A percentile compares a stretch with the other conserved stretches of the same genome.
Evolutionary conservation across 2,329 filamentous ascomycete species (phyloP).

Genomic region (Fusarium oligoseptatum): DNA sequence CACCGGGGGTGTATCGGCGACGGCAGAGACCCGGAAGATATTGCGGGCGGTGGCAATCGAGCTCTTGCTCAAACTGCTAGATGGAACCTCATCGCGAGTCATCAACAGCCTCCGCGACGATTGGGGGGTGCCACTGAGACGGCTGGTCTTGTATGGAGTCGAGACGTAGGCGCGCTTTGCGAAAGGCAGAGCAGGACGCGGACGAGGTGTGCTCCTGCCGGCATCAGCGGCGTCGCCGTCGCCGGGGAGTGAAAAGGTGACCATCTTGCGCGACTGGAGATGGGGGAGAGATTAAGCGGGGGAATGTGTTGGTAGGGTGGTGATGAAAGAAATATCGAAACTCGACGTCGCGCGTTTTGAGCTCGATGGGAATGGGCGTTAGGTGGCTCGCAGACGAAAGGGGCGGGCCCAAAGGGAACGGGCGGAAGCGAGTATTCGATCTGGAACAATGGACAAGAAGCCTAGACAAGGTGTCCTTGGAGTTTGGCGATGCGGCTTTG

Average conservation of each 20-base stretch:
- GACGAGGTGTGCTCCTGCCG: conserved; percentile 53
- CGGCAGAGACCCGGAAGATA: conserved; percentile 58
- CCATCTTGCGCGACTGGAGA: conserved; percentile 47
- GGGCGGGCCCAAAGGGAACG: conserved; percentile 14
- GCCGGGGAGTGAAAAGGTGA: conserved; percentile 56
- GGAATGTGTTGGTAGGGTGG: conserved; percentile 16
- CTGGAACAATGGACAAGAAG: conserved; percentile 33
- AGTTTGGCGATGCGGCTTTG: conserved; percentile 43
- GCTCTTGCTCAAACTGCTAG: conserved; percentile 54
- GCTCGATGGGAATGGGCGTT: conserved; percentile 6
- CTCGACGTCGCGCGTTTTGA: conserved; percentile 29
- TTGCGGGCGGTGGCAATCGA: conserved; percentile 55
- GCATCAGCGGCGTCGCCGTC: conserved; percentile 51
- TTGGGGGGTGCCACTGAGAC: conserved; percentile 55
- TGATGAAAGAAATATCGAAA: conserved; percentile 27
- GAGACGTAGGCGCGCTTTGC: conserved; percentile 58
- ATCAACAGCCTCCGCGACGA: conserved; percentile 53
- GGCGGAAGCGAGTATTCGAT: conserved; percentile 20
- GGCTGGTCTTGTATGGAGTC: conserved; percentile 54
- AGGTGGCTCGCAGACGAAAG: conserved; percentile 23
- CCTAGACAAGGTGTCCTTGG: conserved; percentile 31
- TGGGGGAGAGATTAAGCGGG: conserved; percentile 10
- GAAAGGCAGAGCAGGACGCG: conserved; percentile 58
- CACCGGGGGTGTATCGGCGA: conserved; percentile 50
- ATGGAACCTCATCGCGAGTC: conserved; percentile 52